phyloP scores from a whole-genome alignment of 129 eudicot genomes.

The Helianthus annuus region HanXRQr2.0-SUNRISE NC_035433.2:1460965-1461464 shows the following conservation, averaged over 20 bases:
- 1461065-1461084: too few species aligned
- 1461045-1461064: too few species aligned
- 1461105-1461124: too few species aligned
- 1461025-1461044: too few species aligned
- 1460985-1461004: too few species aligned
- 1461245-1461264: background rate
- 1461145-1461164: too few species aligned
- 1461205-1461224: background rate
- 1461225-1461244: background rate
- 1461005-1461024: too few species aligned
- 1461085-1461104: too few species aligned
- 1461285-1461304: conserved; percentile 95
- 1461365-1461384: conserved; percentile 87
- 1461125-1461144: too few species aligned
- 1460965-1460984: too few species aligned
- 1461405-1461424: conserved; percentile 89
- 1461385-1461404: conserved; percentile 95
- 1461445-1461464: conserved; percentile 85
- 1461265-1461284: conserved; percentile 99
- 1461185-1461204: too few species aligned
- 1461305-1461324: conserved; percentile 94
- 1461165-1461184: too few species aligned
- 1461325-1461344: conserved; percentile 68
- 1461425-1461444: conserved; percentile 94
- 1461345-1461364: conserved; percentile 72